Evolutionary conservation across 1,284 basidiomycete genomes (phyloP).

Genomic region (Fomitopsis betulina): DNA sequence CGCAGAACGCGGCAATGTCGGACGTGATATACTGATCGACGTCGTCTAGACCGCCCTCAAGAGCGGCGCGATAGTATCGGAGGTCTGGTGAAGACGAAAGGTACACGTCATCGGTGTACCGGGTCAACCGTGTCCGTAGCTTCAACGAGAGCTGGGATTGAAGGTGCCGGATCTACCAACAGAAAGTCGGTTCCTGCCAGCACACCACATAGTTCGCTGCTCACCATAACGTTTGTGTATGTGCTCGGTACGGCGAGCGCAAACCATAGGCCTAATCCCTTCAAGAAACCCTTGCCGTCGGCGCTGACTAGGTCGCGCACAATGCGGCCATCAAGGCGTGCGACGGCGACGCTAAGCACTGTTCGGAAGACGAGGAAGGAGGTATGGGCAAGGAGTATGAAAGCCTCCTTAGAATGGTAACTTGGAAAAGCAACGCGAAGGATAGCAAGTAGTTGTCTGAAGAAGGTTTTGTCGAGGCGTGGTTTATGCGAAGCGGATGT

Average conservation of each 20-base stretch:
- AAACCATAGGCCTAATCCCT: constrained; percentile 88
- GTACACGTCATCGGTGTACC: constrained; percentile 93
- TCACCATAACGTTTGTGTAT: constrained; percentile 93
- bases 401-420: constrained; percentile 69
- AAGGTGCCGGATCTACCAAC: constrained; percentile 74
- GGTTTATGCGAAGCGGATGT: constrained; percentile 50
- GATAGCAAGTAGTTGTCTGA: constrained; percentile 76
- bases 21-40: constrained; percentile 92
- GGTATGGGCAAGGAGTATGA: constrained; percentile 79
- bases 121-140: constrained; percentile 83
- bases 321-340: constrained; percentile 85
- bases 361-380: constrained; percentile 87
- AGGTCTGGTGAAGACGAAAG: constrained; percentile 67
- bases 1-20: constrained; percentile 90
- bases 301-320: constrained; percentile 89
- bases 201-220: constrained; percentile 9
- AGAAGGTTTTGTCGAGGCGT: constrained; percentile 76
- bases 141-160: constrained; percentile 88
- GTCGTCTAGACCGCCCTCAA: constrained; percentile 60
- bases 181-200: not conserved
- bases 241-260: constrained; percentile 88
- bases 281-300: constrained; percentile 80
- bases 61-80: constrained; percentile 64
- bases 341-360: constrained; percentile 83
- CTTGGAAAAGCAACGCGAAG: constrained; percentile 76